These are phyloP conservation scores for Aspergillus sp. DNA, from an alignment of 2,329 filamentous ascomycete species.

Conservation along the genomic window DNA sequence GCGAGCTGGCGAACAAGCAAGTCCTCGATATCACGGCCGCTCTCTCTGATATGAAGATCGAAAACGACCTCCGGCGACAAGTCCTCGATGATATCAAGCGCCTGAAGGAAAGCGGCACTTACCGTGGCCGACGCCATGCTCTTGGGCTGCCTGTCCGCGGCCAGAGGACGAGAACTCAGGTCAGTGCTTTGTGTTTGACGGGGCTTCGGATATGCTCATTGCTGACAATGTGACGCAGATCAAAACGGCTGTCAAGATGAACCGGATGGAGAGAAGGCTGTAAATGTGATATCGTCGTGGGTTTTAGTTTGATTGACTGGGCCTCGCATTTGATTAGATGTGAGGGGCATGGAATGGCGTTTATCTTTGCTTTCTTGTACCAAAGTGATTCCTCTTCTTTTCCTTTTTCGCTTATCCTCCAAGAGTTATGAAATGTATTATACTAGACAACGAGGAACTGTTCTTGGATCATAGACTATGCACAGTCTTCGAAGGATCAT, in stretches of 20 bases:
- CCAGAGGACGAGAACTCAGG: constrained; percentile 79
- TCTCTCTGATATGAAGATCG: constrained; percentile 87
- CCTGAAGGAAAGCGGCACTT: constrained; percentile 85
- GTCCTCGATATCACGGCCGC: constrained; percentile 80
- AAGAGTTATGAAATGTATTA: constrained; percentile 16
- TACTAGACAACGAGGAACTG: constrained; percentile 10
- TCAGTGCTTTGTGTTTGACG: constrained; percentile 30
- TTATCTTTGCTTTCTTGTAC: constrained; percentile 13
- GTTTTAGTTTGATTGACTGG: constrained; percentile 15
- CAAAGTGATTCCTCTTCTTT: not conserved
- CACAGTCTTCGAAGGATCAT: no score
- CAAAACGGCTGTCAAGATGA: constrained; percentile 57
- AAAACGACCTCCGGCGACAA: constrained; percentile 77
- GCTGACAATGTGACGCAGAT: constrained; percentile 43
- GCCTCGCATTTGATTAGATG: constrained; percentile 19
- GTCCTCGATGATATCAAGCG: constrained; percentile 82
- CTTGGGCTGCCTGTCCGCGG: constrained; percentile 89
- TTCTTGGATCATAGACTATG: not conserved
- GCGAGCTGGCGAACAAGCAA: constrained; percentile 70
- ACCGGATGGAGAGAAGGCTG: constrained; percentile 55
- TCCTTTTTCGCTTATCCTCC: constrained; percentile 4
- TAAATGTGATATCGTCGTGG: constrained; percentile 15
- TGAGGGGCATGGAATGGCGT: constrained; percentile 19
- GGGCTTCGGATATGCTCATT: not conserved
- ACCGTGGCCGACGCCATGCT: constrained; percentile 84